phyloP scores from a whole-genome alignment of 2,329 filamentous ascomycete species.

The Mollisiaceae sp. region DNA sequence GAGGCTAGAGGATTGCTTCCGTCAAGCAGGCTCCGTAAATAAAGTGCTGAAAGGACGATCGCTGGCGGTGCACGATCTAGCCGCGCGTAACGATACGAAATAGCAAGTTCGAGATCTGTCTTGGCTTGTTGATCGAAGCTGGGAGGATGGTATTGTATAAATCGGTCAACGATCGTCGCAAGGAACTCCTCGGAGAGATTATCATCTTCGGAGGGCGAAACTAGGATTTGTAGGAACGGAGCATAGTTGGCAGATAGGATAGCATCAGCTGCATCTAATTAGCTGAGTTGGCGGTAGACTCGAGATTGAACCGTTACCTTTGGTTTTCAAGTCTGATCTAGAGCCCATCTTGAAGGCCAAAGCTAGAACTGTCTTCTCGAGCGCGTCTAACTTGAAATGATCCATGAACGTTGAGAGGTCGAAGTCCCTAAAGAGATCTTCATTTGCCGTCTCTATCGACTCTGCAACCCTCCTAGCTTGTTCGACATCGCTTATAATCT shows the following conservation, averaged over 20 bases:
- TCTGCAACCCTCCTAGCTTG: slow-evolving; percentile 93
- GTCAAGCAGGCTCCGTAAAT: slow-evolving; percentile 69
- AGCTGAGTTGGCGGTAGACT: slow-evolving; percentile 16
- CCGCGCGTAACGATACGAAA: slow-evolving; percentile 64
- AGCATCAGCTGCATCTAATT: slow-evolving; percentile 71
- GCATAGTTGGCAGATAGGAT: slow-evolving; percentile 82
- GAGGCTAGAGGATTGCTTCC: slow-evolving; percentile 64
- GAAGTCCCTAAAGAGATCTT: slow-evolving; percentile 94
- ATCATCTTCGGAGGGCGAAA: slow-evolving; percentile 67
- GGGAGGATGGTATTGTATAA: slow-evolving; percentile 84
- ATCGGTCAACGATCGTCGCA: slow-evolving; percentile 80
- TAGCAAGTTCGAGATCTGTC: slow-evolving; percentile 66
- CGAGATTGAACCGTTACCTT: slow-evolving; percentile 65
- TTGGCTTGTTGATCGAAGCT: slow-evolving; percentile 81
- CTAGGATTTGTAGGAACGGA: slow-evolving; percentile 78
- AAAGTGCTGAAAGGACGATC: slow-evolving; percentile 72
- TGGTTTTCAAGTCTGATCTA: slow-evolving; percentile 82
- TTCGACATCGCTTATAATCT: slow-evolving; percentile 78
- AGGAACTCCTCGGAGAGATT: slow-evolving; percentile 74
- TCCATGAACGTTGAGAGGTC: slow-evolving; percentile 95
- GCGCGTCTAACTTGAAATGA: slow-evolving; percentile 89
- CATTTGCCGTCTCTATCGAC: slow-evolving; percentile 86
- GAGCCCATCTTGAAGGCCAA: slow-evolving; percentile 86
- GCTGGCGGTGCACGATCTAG: slow-evolving; percentile 70
- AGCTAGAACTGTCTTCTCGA: slow-evolving; percentile 86